A percentile compares a stretch with the other conserved stretches of the same genome.
Evolutionary conservation across 169 alveolate genomes (phyloP).

Genomic region (Plasmodium blacklocki): DNA sequence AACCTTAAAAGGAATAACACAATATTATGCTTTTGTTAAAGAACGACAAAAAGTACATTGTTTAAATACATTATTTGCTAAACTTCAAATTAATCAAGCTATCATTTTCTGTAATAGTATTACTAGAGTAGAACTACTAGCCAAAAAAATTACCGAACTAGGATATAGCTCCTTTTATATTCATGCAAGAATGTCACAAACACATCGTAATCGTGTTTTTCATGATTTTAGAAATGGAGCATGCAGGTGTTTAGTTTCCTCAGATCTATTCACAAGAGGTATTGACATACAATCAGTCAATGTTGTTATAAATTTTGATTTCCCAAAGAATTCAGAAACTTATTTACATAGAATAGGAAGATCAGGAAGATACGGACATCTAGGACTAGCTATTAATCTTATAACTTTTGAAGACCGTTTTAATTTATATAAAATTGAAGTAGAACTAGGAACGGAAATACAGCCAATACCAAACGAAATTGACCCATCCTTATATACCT

Average conservation of each 20-base stretch:
- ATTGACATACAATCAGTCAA: constrained; percentile 98
- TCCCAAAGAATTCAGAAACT: constrained; percentile 97
- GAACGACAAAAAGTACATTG: constrained; percentile 99
- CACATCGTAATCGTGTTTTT: constrained; percentile 96
- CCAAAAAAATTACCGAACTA: constrained; percentile 98
- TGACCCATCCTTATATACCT: constrained; percentile 93
- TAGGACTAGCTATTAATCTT: constrained; percentile 97
- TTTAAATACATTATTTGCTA: constrained; percentile 94
- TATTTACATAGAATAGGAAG: constrained; percentile 98
- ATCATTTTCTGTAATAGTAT: constrained; percentile 99
- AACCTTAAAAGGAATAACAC: constrained; percentile 98
- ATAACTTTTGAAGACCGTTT: constrained; percentile 95
- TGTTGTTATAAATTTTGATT: constrained; percentile 99
- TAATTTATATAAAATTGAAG: constrained; percentile 91
- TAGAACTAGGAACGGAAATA: constrained; percentile 98
- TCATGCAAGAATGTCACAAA: constrained; percentile 98
- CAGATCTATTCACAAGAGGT: constrained; percentile 99
- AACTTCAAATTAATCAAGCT: constrained; percentile 97
- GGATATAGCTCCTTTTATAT: constrained; percentile 99
- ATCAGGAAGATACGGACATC: constrained; percentile 98
- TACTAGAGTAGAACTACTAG: constrained; percentile 98
- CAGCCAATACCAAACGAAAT: constrained; percentile 96
- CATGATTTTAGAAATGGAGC: constrained; percentile 99
- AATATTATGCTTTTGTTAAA: constrained; percentile 98
- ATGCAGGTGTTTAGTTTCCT: constrained; percentile 93